Evolutionary conservation across 768 basidiomycete genomes (phyloP).

Genomic region (Termitomyces sp.): DNA sequence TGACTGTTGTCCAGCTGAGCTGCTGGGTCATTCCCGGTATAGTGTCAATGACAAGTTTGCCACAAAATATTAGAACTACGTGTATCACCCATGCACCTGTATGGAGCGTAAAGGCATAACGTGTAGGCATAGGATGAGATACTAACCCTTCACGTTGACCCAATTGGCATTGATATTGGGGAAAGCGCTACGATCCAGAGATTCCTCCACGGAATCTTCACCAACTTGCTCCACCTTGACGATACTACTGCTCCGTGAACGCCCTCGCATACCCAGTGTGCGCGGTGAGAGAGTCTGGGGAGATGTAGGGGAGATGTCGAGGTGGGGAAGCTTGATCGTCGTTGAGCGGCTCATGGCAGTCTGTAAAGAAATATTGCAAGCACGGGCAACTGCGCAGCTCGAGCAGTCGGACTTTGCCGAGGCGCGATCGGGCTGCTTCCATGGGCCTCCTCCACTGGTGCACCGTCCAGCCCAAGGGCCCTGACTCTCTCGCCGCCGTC

Average conservation of each 20-base stretch:
- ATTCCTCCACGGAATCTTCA: conserved; percentile 66
- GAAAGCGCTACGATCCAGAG: conserved; percentile 77
- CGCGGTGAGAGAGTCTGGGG: conserved; percentile 25
- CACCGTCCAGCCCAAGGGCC: conserved; percentile 53
- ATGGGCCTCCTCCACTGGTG: conserved; percentile 69
- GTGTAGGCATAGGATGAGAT: not conserved
- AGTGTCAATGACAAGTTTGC: conserved; percentile 91
- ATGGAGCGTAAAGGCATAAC: conserved; percentile 1
- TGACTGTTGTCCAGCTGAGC: conserved; percentile 93
- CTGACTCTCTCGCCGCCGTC: conserved; percentile 59
- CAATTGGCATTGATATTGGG: conserved; percentile 87
- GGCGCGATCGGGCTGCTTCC: conserved; percentile 3
- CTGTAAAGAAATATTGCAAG: conserved; percentile 10
- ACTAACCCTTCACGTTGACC: conserved; percentile 88
- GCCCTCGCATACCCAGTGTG: conserved; percentile 26
- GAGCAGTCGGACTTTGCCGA: conserved; percentile 26
- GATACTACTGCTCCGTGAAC: conserved; percentile 67
- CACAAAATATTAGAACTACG: conserved; percentile 84
- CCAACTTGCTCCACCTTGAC: conserved; percentile 86
- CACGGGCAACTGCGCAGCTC: conserved; percentile 15
- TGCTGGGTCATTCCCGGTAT: conserved; percentile 93
- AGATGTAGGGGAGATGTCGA: conserved; percentile 34
- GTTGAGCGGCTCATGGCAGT: conserved; percentile 47
- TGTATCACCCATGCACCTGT: conserved; percentile 98
- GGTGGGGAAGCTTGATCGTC: conserved; percentile 52